Evolutionary conservation across 768 basidiomycete genomes (phyloP).

Genomic region (Melanogaster broomeanus): DNA sequence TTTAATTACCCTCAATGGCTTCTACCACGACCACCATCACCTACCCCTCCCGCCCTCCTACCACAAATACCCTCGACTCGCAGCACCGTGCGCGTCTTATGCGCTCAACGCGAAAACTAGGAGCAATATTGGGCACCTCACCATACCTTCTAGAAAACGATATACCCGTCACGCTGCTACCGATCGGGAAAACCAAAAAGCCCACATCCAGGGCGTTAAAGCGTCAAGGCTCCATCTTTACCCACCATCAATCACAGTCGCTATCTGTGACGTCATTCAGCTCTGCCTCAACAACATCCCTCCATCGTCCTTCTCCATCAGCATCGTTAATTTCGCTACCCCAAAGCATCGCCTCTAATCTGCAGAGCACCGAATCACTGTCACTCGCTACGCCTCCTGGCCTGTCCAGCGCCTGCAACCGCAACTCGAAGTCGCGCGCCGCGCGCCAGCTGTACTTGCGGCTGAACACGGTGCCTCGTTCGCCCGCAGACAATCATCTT

Average conservation of each 20-base stretch:
- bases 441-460: constrained; percentile 25
- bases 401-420: constrained; percentile 12
- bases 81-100: constrained; percentile 37
- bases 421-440: constrained; percentile 18
- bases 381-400: constrained; percentile 19
- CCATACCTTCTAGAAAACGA: constrained; percentile 34
- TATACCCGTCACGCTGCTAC: constrained; percentile 18
- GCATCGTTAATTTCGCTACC: constrained; percentile 18
- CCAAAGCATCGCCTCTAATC: background rate
- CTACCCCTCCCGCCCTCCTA: constrained; percentile 32
- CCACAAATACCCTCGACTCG: constrained; percentile 33
- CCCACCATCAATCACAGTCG: constrained; percentile 19
- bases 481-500: constrained; percentile 11
- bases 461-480: constrained; percentile 16
- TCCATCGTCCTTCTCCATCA: constrained; percentile 12
- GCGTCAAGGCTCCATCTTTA: constrained; percentile 35
- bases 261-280: constrained; percentile 21
- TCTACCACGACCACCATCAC: constrained; percentile 15
- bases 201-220: constrained; percentile 20
- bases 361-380: constrained; percentile 11
- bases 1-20: constrained; percentile 18
- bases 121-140: constrained; percentile 37
- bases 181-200: constrained; percentile 16
- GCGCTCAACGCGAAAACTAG: constrained; percentile 39
- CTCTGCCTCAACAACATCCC: constrained; percentile 11